Evolutionary conservation across 2,329 filamentous ascomycete species (phyloP), one percentile per base, ranked within the genome.

Genomic region (Thelonectria blattea): DNA sequence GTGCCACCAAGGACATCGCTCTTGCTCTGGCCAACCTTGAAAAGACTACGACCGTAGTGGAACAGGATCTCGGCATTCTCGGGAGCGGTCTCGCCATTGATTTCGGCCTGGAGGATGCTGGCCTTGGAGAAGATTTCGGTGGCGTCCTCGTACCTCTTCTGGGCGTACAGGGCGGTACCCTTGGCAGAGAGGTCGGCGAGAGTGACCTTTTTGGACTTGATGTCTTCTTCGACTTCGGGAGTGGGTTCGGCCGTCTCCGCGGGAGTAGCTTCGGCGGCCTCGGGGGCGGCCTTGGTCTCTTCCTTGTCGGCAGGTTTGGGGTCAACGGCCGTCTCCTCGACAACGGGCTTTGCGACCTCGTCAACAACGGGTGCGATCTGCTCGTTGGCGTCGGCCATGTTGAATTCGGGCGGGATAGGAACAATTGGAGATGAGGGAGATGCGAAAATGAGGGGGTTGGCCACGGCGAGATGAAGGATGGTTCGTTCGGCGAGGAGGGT

Each of bases 11-110:
- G 83, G 22, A 99, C 93, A 73, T 98, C 93, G 73, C 93, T 97
- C 77, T 96, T 97, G 75, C 88, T 89, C 75, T 98, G 91, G 30
- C 93, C 95, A 61, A 98, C 91, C 75, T 93, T 93, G 83, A 96
- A 98, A 18, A 99, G 81, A 58, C 92, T 92, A 73, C 94, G 91
- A 14, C 95, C 95, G 77, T 99, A 99, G 65, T 93, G 86, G 76
- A 96, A 99, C 18, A 98, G 86, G 48, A 99, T 86, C 74, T 98
- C 94, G 52, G 93, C 94, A 71, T 99, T 99, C 59, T 92, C 89
- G 4, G 91, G 88, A 15, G 88, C 88, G 84, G 96, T 91, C 78
- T 98, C 95, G 75, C 94, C 95, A 75, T 97, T 95, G 75, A 97
- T 82, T 75, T 92, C 87, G 59, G 91, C 92, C 78, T 99, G 95